Conservation (phyloP, 2,329 filamentous ascomycete species). For the Pyrenophora tritici-repentis region DNA sequence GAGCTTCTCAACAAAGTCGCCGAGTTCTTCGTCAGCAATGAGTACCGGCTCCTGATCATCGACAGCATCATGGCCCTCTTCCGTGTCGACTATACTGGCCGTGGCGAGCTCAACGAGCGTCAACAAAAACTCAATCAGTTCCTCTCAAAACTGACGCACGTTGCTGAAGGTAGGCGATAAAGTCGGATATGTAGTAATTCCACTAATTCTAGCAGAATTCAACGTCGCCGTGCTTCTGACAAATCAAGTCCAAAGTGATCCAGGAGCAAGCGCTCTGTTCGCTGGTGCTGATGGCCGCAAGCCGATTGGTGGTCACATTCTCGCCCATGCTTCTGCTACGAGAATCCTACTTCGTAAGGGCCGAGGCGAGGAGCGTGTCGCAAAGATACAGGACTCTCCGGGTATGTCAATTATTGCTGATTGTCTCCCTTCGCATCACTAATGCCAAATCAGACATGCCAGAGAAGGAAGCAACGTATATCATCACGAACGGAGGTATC, state of each 20-base stretch:
- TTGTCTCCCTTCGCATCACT: constrained; percentile 22
- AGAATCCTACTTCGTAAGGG: constrained; percentile 70
- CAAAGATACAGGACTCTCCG: constrained; percentile 70
- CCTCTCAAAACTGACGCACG: constrained; percentile 65
- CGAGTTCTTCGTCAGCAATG: constrained; percentile 64
- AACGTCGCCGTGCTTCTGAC: constrained; percentile 65
- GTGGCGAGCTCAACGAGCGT: constrained; percentile 69
- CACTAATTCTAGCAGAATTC: constrained; percentile 57
- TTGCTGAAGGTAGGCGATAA: constrained; percentile 60
- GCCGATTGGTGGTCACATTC: constrained; percentile 69
- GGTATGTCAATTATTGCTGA: constrained; percentile 50
- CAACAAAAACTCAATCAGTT: constrained; percentile 72
- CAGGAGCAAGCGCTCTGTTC: constrained; percentile 70
- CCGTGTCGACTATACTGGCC: constrained; percentile 68
- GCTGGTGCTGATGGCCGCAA: constrained; percentile 70
- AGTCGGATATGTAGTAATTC: neutral
- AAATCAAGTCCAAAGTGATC: constrained; percentile 73
- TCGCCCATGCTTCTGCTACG: constrained; percentile 71
- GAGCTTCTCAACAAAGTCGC: constrained; percentile 67
- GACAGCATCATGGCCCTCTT: constrained; percentile 74
- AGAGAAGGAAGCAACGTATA: constrained; percentile 70
- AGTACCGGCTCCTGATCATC: constrained; percentile 69
- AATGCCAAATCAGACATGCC: constrained; percentile 61
- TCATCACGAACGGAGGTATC: constrained; percentile 72
- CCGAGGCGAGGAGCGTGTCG: constrained; percentile 70